A percentile compares a stretch with the other conserved stretches of the same genome.
Conservation (phyloP, 192 early-diverging fungal species). For the Mortierella antarctica region DNA sequence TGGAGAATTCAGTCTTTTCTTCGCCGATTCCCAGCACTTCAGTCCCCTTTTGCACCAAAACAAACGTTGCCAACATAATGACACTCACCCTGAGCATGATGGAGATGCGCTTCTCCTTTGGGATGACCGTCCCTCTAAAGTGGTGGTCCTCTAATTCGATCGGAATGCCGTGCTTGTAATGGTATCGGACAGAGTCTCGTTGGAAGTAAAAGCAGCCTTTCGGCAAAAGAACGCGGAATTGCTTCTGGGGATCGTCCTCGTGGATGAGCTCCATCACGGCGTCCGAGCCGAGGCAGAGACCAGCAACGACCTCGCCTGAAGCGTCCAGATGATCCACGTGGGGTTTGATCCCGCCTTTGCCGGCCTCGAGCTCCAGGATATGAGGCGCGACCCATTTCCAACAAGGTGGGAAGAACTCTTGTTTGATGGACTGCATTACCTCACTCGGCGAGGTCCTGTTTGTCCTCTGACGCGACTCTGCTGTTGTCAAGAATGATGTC, state of each 20-base stretch:
- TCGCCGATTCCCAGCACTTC: no score
- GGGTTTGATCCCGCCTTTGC: conserved; percentile 75
- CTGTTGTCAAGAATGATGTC: conserved; percentile 7
- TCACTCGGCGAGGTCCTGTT: conserved; percentile 42
- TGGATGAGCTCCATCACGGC: conserved; percentile 80
- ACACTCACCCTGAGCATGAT: conserved; percentile 75
- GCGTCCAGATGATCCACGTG: conserved; percentile 88
- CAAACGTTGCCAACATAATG: background rate
- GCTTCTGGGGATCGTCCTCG: conserved; percentile 64
- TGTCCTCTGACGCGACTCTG: conserved; percentile 49
- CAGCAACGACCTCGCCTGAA: conserved; percentile 80
- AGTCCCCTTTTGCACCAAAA: no score
- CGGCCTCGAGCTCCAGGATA: conserved; percentile 78
- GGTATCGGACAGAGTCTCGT: conserved; percentile 73
- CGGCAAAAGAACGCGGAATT: conserved; percentile 72
- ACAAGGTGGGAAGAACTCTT: conserved; percentile 62
- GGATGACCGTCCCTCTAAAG: conserved; percentile 64
- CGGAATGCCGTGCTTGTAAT: conserved; percentile 86
- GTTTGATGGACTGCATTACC: conserved; percentile 68
- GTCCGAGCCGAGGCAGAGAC: conserved; percentile 76
- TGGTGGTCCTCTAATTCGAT: conserved; percentile 54
- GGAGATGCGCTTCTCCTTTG: conserved; percentile 74
- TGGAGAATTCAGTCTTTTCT: no score
- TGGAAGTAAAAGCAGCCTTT: conserved; percentile 81
- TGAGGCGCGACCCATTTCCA: conserved; percentile 81